Conservation (phyloP, 495 filamentous ascomycete genomes). For the Penicillium cataractarum region DNA sequence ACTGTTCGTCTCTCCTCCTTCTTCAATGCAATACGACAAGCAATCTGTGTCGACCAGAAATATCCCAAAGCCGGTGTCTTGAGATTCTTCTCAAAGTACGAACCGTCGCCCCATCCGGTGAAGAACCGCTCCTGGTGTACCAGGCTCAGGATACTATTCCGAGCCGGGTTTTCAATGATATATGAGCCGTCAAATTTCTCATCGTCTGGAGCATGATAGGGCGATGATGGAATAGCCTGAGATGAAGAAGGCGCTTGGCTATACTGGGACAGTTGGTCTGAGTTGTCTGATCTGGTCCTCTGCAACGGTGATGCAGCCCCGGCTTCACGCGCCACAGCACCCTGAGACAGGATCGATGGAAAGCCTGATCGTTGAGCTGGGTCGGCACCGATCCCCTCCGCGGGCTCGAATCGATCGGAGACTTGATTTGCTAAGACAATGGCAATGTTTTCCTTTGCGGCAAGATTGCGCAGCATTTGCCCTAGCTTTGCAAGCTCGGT, state of each 20-base stretch:
- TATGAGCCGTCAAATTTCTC: slow-evolving; percentile 44
- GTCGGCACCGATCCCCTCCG: slow-evolving; percentile 14
- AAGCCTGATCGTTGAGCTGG: slow-evolving; percentile 16
- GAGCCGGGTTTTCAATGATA: slow-evolving; percentile 41
- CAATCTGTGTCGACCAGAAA: slow-evolving; percentile 88
- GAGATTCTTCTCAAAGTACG: slow-evolving; percentile 31
- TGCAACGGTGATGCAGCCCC: slow-evolving; percentile 28
- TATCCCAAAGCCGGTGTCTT: slow-evolving; percentile 89
- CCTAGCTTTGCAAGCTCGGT: slow-evolving; percentile 76
- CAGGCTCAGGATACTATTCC: slow-evolving; percentile 62
- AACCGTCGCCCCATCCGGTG: slow-evolving; percentile 83
- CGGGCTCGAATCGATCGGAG: slow-evolving; percentile 74
- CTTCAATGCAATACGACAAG: slow-evolving; percentile 77
- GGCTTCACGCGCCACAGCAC: slow-evolving; percentile 21
- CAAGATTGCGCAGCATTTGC: slow-evolving; percentile 73
- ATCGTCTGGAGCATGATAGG: slow-evolving; percentile 40
- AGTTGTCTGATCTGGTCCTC: slow-evolving; percentile 14
- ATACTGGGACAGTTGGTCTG: slow-evolving; percentile 23
- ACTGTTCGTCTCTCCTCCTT: slow-evolving; percentile 46
- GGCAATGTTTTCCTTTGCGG: slow-evolving; percentile 70
- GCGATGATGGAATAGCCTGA: slow-evolving; percentile 33
- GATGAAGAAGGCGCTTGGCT: slow-evolving; percentile 32
- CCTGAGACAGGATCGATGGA: slow-evolving; percentile 22
- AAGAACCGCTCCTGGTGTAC: slow-evolving; percentile 93
- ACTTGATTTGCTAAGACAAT: slow-evolving; percentile 96